Base-by-base conservation (phyloP, 768 basidiomycete genomes). In the Amanita jacksonii region DNA sequence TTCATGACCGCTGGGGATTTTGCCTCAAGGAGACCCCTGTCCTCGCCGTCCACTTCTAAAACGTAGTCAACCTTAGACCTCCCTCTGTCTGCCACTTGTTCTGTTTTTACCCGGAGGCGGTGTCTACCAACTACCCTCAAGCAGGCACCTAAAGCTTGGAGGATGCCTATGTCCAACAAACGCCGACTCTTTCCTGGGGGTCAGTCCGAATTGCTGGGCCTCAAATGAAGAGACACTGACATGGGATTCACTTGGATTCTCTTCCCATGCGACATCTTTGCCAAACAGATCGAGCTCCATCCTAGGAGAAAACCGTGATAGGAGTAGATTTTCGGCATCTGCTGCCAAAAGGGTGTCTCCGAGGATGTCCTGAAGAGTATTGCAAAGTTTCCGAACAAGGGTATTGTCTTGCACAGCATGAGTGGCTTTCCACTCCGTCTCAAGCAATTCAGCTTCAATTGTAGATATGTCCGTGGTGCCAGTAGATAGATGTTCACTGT, bases 161-260 rank as follows among this genome's bases (percentile, higher is more conserved):
- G 28, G 43, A 49, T 25, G 20, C 46, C 46, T 18, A 4, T 33
- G 30, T 47, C 38, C 35, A 47, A 42, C n/a, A 47, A 18, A 37
- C 3, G 5, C 28, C 46, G n/a, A n/a, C n/a, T n/a, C n/a, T n/a
- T n/a, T n/a, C n/a, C n/a, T n/a, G n/a, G n/a, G n/a, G n/a, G n/a
- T n/a, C n/a, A n/a, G n/a, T n/a, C n/a, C n/a, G n/a, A n/a, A n/a
- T n/a, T n/a, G n/a, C n/a, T n/a, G n/a, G n/a, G n/a, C n/a, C n/a
- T n/a, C n/a, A n/a, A n/a, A n/a, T n/a, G n/a, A n/a, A n/a, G n/a
- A n/a, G n/a, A n/a, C n/a, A n/a, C n/a, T n/a, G n/a, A n/a, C n/a
- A n/a, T n/a, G n/a, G n/a, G n/a, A n/a, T 52, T 50, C 43, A 19
- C 42, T 45, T 44, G 49, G 31, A 49, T 52, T 52, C 37, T 5